Conservation (phyloP, 202 grass and related monocot species). For the Zizania palustris region DNA sequence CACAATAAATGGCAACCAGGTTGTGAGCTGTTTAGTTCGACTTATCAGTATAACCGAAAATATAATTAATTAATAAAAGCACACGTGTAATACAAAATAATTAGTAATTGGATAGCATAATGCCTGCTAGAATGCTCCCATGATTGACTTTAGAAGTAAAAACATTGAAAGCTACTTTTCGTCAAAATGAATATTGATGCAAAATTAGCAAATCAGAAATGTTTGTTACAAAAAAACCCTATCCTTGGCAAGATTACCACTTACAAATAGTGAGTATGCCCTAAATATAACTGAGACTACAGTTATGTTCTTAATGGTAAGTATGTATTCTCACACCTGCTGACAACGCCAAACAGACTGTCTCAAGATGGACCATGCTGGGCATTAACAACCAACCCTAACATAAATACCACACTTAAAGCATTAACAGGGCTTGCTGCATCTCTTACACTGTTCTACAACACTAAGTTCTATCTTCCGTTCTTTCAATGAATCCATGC, state of each 20-base stretch:
- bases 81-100: not conserved
- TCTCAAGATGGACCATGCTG: not conserved
- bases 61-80: not conserved
- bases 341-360: not conserved
- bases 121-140: not conserved
- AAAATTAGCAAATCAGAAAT: not conserved
- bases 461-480: not conserved
- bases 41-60: not conserved
- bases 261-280: not conserved
- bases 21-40: not conserved
- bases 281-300: not conserved
- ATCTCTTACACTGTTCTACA: slow-evolving; percentile 2
- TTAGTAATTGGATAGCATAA: slow-evolving; percentile 18
- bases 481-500: not conserved
- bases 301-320: not conserved
- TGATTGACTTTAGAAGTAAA: slow-evolving; percentile 1
- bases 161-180: slow-evolving; percentile 11
- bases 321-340: not conserved
- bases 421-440: not conserved
- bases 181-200: not conserved
- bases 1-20: not conserved
- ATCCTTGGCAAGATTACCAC: not conserved
- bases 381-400: slow-evolving; percentile 8
- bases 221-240: not conserved
- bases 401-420: not conserved